phyloP scores from a whole-genome alignment of 2,329 filamentous ascomycete genomes.

The Sphaerulina musiva region DNA sequence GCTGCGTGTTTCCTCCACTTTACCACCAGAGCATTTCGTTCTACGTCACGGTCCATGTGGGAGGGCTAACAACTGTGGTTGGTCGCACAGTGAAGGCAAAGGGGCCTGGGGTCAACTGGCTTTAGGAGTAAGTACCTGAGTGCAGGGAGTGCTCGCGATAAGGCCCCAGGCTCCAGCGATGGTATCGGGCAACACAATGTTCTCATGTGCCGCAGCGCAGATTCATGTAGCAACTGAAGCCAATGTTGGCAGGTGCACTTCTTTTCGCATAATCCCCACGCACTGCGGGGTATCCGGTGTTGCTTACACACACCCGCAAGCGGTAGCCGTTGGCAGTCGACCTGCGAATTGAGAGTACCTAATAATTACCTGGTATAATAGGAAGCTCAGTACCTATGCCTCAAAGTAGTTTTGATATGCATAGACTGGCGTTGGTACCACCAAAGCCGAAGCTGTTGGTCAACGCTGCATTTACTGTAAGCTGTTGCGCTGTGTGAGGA shows the following conservation, averaged over 20 bases:
- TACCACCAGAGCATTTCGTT: slow-evolving; percentile 10
- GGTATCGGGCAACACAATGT: neutral
- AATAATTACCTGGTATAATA: no score
- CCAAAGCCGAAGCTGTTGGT: slow-evolving; percentile 98
- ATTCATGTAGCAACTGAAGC: neutral
- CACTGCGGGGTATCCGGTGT: slow-evolving; percentile 15
- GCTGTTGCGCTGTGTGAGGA: slow-evolving; percentile 62
- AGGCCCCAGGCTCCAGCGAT: neutral
- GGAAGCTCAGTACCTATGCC: neutral
- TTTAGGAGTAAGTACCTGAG: neutral
- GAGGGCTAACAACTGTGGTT: neutral
- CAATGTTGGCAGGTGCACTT: neutral
- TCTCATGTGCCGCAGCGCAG: neutral
- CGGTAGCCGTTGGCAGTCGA: no score
- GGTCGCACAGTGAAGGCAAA: neutral
- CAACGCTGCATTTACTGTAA: slow-evolving; percentile 64
- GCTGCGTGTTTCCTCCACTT: slow-evolving; percentile 22
- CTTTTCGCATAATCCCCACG: neutral
- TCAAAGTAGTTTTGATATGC: slow-evolving; percentile 52
- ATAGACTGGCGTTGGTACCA: slow-evolving; percentile 86
- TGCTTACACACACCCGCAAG: no score
- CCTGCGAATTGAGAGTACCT: no score
- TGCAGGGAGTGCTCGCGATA: neutral
- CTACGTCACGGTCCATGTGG: slow-evolving; percentile 11
- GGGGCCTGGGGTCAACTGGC: neutral